Percentiles rank a stretch among this genome's conserved stretches.
These are phyloP conservation scores for Lactarius deliciosus DNA, from an alignment of 768 basidiomycete genomes.

Conservation along the genomic window DNA sequence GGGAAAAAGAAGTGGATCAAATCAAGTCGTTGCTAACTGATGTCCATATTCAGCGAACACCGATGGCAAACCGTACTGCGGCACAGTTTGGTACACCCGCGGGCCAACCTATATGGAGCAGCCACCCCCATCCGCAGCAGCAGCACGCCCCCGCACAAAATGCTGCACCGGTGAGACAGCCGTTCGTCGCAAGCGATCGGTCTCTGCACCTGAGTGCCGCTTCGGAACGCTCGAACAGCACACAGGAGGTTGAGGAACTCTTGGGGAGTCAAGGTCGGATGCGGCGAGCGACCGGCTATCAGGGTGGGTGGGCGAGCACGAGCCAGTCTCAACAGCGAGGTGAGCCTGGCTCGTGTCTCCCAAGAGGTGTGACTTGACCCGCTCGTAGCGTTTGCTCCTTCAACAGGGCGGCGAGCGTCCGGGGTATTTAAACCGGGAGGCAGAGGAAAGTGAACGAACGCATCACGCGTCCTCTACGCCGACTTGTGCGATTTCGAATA, in stretches of 20 bases:
- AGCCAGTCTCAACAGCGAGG: conserved; percentile 21
- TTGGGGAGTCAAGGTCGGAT: conserved; percentile 38
- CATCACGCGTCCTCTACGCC: background rate
- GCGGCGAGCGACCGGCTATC: conserved; percentile 12
- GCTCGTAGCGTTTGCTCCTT: conserved; percentile 45
- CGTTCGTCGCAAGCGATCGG: conserved; percentile 46
- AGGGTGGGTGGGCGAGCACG: conserved; percentile 19
- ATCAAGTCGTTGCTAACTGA: background rate
- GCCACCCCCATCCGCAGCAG: conserved; percentile 1
- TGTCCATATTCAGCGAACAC: conserved; percentile 17
- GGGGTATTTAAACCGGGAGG: conserved; percentile 48
- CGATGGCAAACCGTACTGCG: conserved; percentile 8
- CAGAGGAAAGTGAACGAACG: conserved; percentile 9
- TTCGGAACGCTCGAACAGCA: conserved; percentile 50
- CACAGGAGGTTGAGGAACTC: conserved; percentile 70
- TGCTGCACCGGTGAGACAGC: conserved; percentile 30
- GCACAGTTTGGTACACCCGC: conserved; percentile 13
- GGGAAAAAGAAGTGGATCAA: background rate
- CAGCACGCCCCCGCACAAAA: conserved; percentile 8
- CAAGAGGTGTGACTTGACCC: background rate
- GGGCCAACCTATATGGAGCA: conserved; percentile 17
- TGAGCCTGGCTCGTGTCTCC: background rate
- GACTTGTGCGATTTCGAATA: too few species aligned
- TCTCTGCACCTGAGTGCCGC: conserved; percentile 42
- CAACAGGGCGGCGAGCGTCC: conserved; percentile 38